Evolutionary conservation across 805 yeast genomes (phyloP).

Genomic region (Yarrowia sp.): DNA sequence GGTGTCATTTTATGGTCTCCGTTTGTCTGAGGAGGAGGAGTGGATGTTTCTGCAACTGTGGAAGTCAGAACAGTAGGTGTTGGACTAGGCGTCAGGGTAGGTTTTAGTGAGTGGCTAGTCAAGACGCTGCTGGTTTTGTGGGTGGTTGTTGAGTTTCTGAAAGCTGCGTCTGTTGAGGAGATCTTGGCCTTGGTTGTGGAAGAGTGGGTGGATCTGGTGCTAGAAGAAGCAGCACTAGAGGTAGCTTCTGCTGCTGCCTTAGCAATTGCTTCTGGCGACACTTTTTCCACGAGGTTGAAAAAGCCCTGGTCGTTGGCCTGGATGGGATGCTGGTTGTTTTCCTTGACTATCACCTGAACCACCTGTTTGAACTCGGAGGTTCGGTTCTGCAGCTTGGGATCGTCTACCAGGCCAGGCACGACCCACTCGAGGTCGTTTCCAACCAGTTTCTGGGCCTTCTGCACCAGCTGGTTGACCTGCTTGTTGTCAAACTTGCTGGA

Average conservation of each 20-base stretch:
- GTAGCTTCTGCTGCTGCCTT: not conserved
- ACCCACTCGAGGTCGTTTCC: not conserved
- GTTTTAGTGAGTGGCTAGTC: no score
- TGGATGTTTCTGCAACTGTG: no score
- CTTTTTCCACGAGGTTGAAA: not conserved
- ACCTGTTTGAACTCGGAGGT: not conserved
- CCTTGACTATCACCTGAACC: not conserved
- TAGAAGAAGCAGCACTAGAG: not conserved
- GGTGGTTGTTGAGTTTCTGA: no score
- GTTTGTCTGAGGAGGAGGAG: no score
- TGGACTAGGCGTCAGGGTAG: no score
- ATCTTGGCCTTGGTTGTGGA: no score
- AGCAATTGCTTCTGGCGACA: not conserved
- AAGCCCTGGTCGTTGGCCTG: not conserved
- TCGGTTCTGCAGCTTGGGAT: not conserved
- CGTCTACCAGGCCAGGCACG: not conserved
- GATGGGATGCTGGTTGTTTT: not conserved
- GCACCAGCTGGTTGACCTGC: not conserved
- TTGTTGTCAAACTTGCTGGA: not conserved
- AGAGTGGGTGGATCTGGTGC: not conserved
- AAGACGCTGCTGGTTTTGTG: no score
- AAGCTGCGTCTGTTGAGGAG: no score
- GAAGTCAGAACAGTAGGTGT: no score
- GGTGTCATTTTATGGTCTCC: no score
- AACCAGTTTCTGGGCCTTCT: not conserved